phyloP scores from a whole-genome alignment of 2,329 filamentous ascomycete species.

The Trichoderma koningiopsis region DNA sequence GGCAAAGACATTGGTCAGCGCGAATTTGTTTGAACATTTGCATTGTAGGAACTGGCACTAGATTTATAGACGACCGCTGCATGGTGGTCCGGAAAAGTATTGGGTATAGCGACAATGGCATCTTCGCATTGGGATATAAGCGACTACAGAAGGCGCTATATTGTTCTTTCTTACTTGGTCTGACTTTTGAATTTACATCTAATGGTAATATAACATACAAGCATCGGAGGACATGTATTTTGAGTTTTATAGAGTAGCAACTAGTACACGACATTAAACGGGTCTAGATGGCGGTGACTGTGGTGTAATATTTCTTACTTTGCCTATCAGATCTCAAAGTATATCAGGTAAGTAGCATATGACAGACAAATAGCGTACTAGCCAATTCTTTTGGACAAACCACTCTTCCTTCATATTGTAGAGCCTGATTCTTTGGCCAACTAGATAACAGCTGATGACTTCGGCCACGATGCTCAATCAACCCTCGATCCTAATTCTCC shows the following conservation, averaged over 20 bases:
- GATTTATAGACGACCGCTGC: neutral
- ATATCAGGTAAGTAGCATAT: neutral
- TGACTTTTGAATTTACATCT: neutral
- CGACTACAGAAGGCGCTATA: neutral
- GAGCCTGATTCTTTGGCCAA: neutral
- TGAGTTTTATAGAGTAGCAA: neutral
- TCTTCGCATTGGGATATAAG: neutral
- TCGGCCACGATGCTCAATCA: neutral
- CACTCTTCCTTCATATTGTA: no score
- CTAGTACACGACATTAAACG: neutral
- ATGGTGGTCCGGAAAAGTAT: neutral
- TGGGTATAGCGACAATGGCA: neutral
- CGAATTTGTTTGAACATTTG: neutral
- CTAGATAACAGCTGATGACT: neutral
- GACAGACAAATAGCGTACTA: neutral
- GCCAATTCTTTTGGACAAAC: no score
- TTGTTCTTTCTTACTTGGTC: neutral
- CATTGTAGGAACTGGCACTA: neutral
- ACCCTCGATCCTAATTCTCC: neutral
- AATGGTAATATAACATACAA: neutral
- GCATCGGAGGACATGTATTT: neutral
- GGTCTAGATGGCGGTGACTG: neutral
- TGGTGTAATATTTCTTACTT: neutral
- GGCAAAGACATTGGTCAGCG: neutral
- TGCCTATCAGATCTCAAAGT: neutral